phyloP scores from a whole-genome alignment of 2,329 filamentous ascomycete species.

The Talaromyces amestolkiae region DNA sequence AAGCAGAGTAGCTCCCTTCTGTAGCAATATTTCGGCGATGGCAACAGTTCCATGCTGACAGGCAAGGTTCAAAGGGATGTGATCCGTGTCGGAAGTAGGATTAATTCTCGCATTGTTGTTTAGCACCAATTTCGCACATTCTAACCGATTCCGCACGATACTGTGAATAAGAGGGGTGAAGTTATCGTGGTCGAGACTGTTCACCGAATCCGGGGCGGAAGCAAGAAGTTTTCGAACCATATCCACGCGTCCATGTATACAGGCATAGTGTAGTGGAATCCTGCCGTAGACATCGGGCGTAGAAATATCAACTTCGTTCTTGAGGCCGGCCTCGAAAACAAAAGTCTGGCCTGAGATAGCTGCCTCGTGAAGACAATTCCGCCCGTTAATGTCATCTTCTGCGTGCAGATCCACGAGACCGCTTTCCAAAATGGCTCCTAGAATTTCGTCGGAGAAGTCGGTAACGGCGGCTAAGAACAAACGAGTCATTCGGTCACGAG shows the following conservation, averaged over 20 bases:
- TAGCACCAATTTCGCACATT: conserved; percentile 77
- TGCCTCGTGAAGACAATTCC: conserved; percentile 95
- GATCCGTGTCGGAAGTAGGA: conserved; percentile 79
- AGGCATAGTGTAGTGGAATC: conserved; percentile 91
- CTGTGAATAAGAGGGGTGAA: conserved; percentile 94
- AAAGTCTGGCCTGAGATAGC: conserved; percentile 84
- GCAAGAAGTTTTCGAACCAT: conserved; percentile 74
- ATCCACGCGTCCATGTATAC: conserved; percentile 84
- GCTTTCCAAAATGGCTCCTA: conserved; percentile 75
- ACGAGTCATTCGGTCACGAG: conserved; percentile 74
- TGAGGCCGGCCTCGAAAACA: conserved; percentile 73
- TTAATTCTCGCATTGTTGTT: conserved; percentile 78
- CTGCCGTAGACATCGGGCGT: conserved; percentile 90
- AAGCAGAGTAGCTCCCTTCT: conserved; percentile 76
- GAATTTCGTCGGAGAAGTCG: conserved; percentile 73
- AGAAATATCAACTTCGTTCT: conserved; percentile 70
- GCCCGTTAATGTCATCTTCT: conserved; percentile 95
- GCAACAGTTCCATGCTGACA: conserved; percentile 87
- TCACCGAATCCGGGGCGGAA: conserved; percentile 70
- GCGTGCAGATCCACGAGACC: conserved; percentile 84
- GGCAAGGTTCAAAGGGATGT: conserved; percentile 89
- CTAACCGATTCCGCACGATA: conserved; percentile 81
- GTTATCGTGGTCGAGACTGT: conserved; percentile 91
- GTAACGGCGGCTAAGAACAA: conserved; percentile 88
- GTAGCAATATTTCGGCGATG: conserved; percentile 80